phyloP scores from a whole-genome alignment of 805 yeast species.

The Sporopachydermia quercuum region DNA sequence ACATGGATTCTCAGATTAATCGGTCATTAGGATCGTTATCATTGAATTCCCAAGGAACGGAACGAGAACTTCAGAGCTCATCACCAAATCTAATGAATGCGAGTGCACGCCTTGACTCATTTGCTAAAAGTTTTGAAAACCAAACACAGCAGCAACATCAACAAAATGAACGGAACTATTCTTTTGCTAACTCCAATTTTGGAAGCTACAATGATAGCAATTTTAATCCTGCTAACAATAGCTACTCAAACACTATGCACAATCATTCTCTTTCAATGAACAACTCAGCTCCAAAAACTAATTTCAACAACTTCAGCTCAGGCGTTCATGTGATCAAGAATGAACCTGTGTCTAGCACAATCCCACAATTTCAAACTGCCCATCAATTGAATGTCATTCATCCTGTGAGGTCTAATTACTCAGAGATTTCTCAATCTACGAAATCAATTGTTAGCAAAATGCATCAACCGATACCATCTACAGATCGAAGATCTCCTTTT shows the following conservation, averaged over 20 bases:
- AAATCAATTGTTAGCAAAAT: background rate
- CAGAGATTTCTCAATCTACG: background rate
- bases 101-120: background rate
- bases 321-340: too few species aligned
- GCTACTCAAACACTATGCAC: too few species aligned
- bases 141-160: too few species aligned
- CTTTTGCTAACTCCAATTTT: background rate
- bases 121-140: background rate
- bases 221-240: background rate
- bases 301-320: too few species aligned
- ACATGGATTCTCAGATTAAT: background rate
- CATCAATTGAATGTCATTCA: background rate
- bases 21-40: background rate
- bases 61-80: too few species aligned
- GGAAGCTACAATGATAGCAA: background rate
- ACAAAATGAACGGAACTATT: background rate
- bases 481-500: constrained; percentile 5
- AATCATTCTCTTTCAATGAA: too few species aligned
- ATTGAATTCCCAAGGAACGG: too few species aligned
- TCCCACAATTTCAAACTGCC: constrained; percentile 1
- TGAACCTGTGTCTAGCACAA: too few species aligned
- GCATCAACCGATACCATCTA: background rate
- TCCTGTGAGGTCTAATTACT: background rate
- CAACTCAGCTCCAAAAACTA: too few species aligned
- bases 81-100: too few species aligned